These are phyloP conservation scores for Gossypium trilobum DNA, from an alignment of 441 rosid species.

Conservation along the genomic window DNA sequence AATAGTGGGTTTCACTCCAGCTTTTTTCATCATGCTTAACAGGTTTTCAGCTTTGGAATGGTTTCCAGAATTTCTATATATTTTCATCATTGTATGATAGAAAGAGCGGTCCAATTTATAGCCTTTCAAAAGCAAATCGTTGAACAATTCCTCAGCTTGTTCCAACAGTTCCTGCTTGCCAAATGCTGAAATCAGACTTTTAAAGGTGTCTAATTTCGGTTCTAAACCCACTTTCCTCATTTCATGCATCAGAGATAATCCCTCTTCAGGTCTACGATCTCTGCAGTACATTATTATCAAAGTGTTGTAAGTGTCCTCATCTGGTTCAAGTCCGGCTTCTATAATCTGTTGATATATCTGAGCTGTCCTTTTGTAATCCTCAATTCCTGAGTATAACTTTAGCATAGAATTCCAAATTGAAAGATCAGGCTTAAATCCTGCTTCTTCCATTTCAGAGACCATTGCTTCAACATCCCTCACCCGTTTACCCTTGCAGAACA, in stretches of 20 bases:
- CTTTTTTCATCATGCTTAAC: conserved; percentile 62
- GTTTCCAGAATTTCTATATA: conserved; percentile 59
- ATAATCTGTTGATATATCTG: conserved; percentile 64
- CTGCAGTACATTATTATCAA: conserved; percentile 80
- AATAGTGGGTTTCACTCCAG: conserved; percentile 66
- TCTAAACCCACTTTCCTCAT: conserved; percentile 65
- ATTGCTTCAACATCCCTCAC: conserved; percentile 82
- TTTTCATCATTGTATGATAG: conserved; percentile 88
- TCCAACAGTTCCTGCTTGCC: conserved; percentile 60
- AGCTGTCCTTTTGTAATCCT: conserved; percentile 64
- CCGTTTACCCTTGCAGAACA: conserved; percentile 68
- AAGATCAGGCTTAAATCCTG: conserved; percentile 74
- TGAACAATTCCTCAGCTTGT: conserved; percentile 75
- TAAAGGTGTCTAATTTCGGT: conserved; percentile 76
- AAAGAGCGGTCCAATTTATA: conserved; percentile 76
- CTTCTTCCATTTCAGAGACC: conserved; percentile 86
- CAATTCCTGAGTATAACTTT: conserved; percentile 60
- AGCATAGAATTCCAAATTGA: conserved; percentile 84
- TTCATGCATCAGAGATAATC: conserved; percentile 59
- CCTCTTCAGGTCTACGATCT: conserved; percentile 82
- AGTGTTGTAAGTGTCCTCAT: conserved; percentile 77
- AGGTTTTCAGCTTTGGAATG: conserved; percentile 69
- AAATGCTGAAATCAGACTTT: conserved; percentile 82
- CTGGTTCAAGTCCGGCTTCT: conserved; percentile 63
- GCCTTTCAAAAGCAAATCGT: conserved; percentile 52